Evolutionary conservation across 192 early-diverging fungal species (phyloP).

Genomic region (Helicostylum pulchrum): DNA sequence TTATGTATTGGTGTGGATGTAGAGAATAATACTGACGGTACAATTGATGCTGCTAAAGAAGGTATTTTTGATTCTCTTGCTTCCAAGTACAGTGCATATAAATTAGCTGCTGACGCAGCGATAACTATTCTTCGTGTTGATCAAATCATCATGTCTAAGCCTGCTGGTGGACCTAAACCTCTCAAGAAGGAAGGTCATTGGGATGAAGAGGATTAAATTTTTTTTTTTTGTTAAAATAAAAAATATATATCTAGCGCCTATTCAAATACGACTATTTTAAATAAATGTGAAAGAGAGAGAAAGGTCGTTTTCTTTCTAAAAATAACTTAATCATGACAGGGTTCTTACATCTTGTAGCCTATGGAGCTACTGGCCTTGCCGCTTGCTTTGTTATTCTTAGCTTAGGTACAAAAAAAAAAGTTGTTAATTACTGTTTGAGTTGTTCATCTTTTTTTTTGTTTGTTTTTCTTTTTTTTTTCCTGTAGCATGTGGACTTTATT

Average conservation of each 20-base stretch:
- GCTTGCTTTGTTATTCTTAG: conserved; percentile 57
- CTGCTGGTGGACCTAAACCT: conserved; percentile 90
- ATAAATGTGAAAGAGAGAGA: too few species aligned
- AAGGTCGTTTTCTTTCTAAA: too few species aligned
- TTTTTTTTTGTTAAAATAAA: too few species aligned
- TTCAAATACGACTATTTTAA: too few species aligned
- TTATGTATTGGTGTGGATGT: conserved; percentile 79
- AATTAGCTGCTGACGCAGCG: conserved; percentile 88
- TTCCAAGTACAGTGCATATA: conserved; percentile 86
- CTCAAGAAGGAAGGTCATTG: conserved; percentile 85
- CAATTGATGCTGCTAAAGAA: conserved; percentile 71
- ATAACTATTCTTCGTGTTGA: conserved; percentile 94
- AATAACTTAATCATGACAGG: background rate
- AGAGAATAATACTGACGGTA: conserved; percentile 64
- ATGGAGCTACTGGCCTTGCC: conserved; percentile 44
- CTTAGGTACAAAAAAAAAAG: conserved; percentile 39
- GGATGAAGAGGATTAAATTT: conserved; percentile 67
- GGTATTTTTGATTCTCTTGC: conserved; percentile 79
- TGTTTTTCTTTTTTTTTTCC: too few species aligned
- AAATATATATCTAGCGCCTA: too few species aligned
- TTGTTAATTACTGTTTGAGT: background rate
- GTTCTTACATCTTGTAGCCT: conserved; percentile 49
- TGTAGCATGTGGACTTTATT: conserved; percentile 82
- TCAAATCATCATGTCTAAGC: conserved; percentile 99
- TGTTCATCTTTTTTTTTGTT: background rate